Base-by-base conservation (phyloP, 345 rosid genomes). In the Triadica sebifera region DNA sequence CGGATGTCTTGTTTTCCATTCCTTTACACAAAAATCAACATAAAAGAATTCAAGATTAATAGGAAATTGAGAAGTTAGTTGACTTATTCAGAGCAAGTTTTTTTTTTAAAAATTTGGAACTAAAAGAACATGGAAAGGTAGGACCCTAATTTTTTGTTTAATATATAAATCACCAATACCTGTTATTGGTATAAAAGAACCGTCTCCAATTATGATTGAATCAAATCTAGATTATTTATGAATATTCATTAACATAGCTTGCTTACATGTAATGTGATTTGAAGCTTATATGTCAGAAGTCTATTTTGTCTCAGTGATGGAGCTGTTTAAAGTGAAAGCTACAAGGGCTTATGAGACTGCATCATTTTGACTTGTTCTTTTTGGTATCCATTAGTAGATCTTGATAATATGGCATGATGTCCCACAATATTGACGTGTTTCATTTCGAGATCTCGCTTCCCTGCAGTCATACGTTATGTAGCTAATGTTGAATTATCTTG, bases 31-130 rank as follows among this genome's bases (percentile, higher is more conserved):
- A 65, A 65, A 65, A 65, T n/a, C 25, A 65, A 41, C 29, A 43
- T 65, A 7, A 65, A 13, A 17, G 43, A 65, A 65, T 65, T 65
- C 69, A 65, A 29, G 43, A 19, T 65, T 41, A 13, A 49, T 49
- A 49, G 52, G 52, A 49, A 49, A 49, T 49, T 49, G 52, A 49
- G 52, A 49, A 2, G 69, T 43, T 65, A 65, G 15, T 65, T 65
- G 25, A 43, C 52, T 43, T 16, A n/a, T 15, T 16, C 13, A 65
- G 12, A 41, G 25, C 43, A 41, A 45, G 6, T 65, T 65, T 43
- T 65, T 65, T 41, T 39, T n/a, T n/a, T n/a, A n/a, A n/a, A n/a
- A n/a, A n/a, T n/a, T n/a, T n/a, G n/a, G n/a, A n/a, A n/a, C n/a
- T n/a, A n/a, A n/a, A n/a, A n/a, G n/a, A n/a, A n/a, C n/a, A n/a